Evolutionary conservation across 2,329 filamentous ascomycete genomes (phyloP).

Genomic region (Fusarium sp.): DNA sequence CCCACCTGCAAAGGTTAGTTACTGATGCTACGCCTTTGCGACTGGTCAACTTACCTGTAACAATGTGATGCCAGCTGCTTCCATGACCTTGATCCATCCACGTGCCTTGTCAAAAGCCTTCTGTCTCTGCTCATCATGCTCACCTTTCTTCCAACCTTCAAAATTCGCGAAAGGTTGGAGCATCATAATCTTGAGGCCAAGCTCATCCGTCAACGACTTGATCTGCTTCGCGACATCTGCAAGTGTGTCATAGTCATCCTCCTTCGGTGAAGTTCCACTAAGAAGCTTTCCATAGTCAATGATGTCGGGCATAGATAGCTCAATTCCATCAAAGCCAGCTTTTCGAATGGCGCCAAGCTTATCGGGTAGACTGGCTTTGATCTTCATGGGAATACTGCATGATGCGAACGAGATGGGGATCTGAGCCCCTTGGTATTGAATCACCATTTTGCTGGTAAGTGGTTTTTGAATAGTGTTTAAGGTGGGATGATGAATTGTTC

Average conservation of each 20-base stretch:
- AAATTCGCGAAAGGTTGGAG: conserved; percentile 83
- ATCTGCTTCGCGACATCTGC: conserved; percentile 67
- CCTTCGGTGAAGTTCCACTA: conserved; percentile 62
- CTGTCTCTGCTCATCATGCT: conserved; percentile 64
- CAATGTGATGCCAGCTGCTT: conserved; percentile 75
- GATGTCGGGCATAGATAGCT: conserved; percentile 81
- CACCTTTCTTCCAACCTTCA: conserved; percentile 74
- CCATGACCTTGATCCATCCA: conserved; percentile 80
- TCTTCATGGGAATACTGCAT: conserved; percentile 64
- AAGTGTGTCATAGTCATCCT: conserved; percentile 71
- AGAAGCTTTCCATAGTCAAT: conserved; percentile 68
- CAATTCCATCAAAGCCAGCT: conserved; percentile 76
- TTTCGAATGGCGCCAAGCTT: conserved; percentile 73
- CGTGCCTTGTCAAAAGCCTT: conserved; percentile 72
- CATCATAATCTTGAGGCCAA: conserved; percentile 73
- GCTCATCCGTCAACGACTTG: conserved; percentile 64
- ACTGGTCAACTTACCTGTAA: conserved; percentile 66
- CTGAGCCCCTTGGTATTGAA: conserved; percentile 6
- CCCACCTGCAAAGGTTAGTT: conserved; percentile 59
- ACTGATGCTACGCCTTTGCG: rapidly evolving
- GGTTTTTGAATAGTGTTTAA: rapidly evolving
- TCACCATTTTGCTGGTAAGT: background rate
- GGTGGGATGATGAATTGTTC: background rate
- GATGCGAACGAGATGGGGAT: conserved; percentile 60
- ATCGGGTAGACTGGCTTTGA: conserved; percentile 65